Evolutionary conservation across 306 rosid genomes (phyloP), one percentile per base, ranked within the genome.

Genomic region (Vicia faba): DNA sequence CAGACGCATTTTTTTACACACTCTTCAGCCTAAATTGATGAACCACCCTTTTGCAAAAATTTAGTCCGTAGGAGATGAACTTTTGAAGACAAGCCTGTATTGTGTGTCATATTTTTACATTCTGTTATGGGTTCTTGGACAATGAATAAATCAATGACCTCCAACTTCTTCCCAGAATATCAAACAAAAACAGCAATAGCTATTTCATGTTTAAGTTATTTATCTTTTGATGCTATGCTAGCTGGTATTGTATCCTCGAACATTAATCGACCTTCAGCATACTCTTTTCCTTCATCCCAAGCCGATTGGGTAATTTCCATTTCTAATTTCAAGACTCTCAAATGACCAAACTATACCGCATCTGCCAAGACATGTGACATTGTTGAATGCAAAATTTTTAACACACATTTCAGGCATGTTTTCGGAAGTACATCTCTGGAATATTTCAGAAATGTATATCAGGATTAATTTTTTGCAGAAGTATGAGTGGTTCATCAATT

Each of bases 191-290:
- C 26, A 28, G 18, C 39, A 41, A 19, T 8, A 53, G 13, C 5
- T 31, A 33, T 41, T 51, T 29, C 13, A 31, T 53, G 62, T 31
- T 61, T 14, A 23, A 73, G 15, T 3, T 35, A 44, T 56, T 56
- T 28, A 14, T 74, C 66, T 48, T 45, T 26, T 48, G 20, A 48
- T 67, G 26, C 64, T 48, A 36, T 3, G 33, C 48, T 61, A 35
- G 26, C 45, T 60, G 48, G 35, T 36, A 69, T 2, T 15, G 13
- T 29, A 53, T 46, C 53, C 74, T 75, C 8, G 45, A 36, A 23
- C 68, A 35, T 18, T 3, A 58, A 8, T 53, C 1, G 25, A 8
- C 63, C 55, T 67, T 58, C 36, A 43, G 55, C 25, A 14, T 48
- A 49, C 45, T 38, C 40, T 19, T 68, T 31, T 67, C 4, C 25